These are phyloP conservation scores for Apiospora rasikravindrae DNA, from an alignment of 2,329 filamentous ascomycete genomes.

Conservation along the genomic window DNA sequence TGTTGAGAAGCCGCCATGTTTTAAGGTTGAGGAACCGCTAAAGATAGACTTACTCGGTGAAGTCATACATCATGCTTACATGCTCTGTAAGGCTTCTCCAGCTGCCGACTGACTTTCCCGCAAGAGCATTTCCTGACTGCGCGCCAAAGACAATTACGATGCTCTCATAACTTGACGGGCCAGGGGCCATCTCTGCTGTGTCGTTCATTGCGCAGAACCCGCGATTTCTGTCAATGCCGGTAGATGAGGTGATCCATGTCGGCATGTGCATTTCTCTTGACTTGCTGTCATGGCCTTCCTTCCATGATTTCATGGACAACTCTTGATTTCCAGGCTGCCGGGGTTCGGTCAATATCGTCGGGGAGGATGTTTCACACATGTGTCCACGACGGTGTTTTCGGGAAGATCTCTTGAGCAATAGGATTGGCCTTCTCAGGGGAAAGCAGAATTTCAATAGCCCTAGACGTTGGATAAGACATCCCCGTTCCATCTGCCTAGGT, in stretches of 20 bases:
- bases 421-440: neutral
- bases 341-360: neutral
- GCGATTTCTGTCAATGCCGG: neutral
- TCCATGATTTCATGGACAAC: neutral
- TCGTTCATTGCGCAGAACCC: neutral
- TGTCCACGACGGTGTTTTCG: neutral
- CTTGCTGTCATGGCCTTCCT: neutral
- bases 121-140: neutral
- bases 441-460: neutral
- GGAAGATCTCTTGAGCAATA: neutral
- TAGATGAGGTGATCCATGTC: neutral
- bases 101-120: neutral
- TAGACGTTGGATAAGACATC: neutral
- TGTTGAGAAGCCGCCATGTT: neutral
- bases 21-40: neutral
- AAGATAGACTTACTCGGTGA: conserved; percentile 9
- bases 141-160: neutral
- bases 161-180: neutral
- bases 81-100: neutral
- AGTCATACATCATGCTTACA: neutral
- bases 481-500: neutral
- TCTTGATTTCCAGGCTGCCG: neutral
- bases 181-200: neutral
- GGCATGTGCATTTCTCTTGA: neutral
- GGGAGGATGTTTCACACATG: neutral